These are phyloP conservation scores for Hymenoscyphus infarciens DNA, from an alignment of 2,329 filamentous ascomycete genomes.

Conservation along the genomic window DNA sequence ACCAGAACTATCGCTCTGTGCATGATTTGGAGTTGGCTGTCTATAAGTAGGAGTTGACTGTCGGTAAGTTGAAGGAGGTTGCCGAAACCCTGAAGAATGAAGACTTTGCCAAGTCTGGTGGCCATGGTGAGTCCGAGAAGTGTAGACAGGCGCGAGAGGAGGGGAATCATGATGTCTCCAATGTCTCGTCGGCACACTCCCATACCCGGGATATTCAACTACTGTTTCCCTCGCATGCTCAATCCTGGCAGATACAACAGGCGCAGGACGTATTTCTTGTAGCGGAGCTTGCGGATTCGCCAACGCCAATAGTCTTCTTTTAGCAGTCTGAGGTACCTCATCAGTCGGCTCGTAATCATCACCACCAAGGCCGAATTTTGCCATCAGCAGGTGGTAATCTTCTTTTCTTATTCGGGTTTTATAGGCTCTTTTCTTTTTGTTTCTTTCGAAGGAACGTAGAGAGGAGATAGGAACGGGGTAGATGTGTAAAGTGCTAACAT, in stretches of 20 bases:
- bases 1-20: background rate
- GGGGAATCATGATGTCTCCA: background rate
- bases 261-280: background rate
- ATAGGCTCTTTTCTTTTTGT: conserved; percentile 9
- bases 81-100: background rate
- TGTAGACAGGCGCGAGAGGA: background rate
- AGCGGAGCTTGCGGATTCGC: background rate
- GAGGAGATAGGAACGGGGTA: conserved; percentile 13
- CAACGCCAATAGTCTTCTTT: background rate
- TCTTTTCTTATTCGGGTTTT: conserved; percentile 13
- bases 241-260: background rate
- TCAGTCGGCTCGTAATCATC: background rate
- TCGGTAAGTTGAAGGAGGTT: background rate
- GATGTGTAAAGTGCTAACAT: conserved; percentile 19
- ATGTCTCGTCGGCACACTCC: background rate
- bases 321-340: background rate
- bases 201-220: background rate
- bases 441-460: conserved; percentile 10
- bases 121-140: background rate
- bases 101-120: background rate
- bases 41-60: too few relatives aligned
- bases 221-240: background rate
- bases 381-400: conserved; percentile 17
- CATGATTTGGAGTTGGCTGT: background rate
- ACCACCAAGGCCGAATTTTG: background rate